phyloP scores from a whole-genome alignment of 2,329 filamentous ascomycete genomes.

The Colletotrichum sp. region DNA sequence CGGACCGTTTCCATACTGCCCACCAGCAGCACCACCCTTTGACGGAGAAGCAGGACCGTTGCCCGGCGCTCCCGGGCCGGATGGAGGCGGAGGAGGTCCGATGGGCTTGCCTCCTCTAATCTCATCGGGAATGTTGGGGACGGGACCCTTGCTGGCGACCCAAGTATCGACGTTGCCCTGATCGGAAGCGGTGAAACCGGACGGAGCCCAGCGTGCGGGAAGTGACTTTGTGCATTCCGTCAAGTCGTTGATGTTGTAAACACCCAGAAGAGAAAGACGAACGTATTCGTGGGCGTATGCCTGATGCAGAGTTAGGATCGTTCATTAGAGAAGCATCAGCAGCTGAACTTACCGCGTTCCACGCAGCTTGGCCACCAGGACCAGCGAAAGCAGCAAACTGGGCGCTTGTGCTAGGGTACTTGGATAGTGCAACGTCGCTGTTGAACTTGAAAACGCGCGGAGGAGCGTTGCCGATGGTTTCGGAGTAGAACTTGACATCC shows the following conservation, averaged over 20 bases:
- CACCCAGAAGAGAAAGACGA: conserved; percentile 58
- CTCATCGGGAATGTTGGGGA: not conserved
- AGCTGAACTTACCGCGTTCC: conserved; percentile 41
- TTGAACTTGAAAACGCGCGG: conserved; percentile 43
- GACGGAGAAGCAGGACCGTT: not conserved
- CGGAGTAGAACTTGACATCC: conserved; percentile 56
- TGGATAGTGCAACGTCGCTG: conserved; percentile 44
- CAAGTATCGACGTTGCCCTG: conserved; percentile 15
- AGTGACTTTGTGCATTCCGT: conserved; percentile 60
- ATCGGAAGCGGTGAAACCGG: not conserved
- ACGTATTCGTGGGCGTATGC: conserved; percentile 59
- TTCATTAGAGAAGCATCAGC: not conserved
- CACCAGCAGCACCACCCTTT: not conserved
- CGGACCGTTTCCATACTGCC: not conserved
- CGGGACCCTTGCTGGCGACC: not conserved
- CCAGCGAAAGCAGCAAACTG: conserved; percentile 43
- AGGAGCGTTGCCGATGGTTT: conserved; percentile 36
- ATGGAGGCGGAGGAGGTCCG: not conserved
- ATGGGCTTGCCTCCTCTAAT: not conserved
- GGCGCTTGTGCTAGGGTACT: conserved; percentile 37
- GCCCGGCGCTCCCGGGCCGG: not conserved
- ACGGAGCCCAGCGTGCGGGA: conserved; percentile 31
- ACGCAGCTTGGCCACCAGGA: conserved; percentile 36
- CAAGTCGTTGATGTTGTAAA: conserved; percentile 60
- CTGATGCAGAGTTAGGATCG: not conserved